Conservation (phyloP, 208 protist genomes). For the Trypanosoma vivax region DNA sequence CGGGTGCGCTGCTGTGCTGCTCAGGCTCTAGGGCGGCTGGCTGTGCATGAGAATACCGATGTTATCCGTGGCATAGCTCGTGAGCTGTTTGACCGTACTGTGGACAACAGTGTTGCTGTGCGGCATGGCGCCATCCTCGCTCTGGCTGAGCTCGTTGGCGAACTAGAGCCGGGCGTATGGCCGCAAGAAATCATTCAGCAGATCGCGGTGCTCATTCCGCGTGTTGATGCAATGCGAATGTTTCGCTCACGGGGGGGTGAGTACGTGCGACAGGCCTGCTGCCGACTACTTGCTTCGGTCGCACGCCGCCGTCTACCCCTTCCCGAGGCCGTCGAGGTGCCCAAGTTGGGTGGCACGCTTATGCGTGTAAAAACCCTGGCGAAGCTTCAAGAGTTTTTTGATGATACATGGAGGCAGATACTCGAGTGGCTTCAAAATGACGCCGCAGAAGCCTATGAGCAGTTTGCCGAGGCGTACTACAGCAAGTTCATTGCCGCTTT, state of each 20-base stretch:
- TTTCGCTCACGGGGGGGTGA: conserved; percentile 94
- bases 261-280: conserved; percentile 88
- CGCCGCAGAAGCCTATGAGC: conserved; percentile 53
- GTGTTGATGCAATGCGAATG: conserved; percentile 87
- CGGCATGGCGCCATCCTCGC: conserved; percentile 91
- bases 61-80: conserved; percentile 20
- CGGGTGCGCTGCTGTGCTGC: conserved; percentile 80
- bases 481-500: conserved; percentile 45
- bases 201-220: conserved; percentile 52
- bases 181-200: conserved; percentile 14
- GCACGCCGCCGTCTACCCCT: conserved; percentile 52
- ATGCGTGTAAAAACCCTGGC: conserved; percentile 51
- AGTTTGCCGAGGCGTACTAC: conserved; percentile 66
- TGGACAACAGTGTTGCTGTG: conserved; percentile 53
- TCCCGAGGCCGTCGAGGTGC: conserved; percentile 51
- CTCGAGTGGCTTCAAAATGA: conserved; percentile 75
- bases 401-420: conserved; percentile 87
- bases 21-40: conserved; percentile 62
- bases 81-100: conserved; percentile 53
- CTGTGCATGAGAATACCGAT: conserved; percentile 21
- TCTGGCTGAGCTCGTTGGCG: conserved; percentile 75
- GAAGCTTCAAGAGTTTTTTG: conserved; percentile 76
- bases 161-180: conserved; percentile 43
- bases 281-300: conserved; percentile 75
- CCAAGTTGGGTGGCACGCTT: conserved; percentile 36